Evolutionary conservation across 2,329 filamentous ascomycete genomes (phyloP), one percentile per base, ranked within the genome.

Genomic region (Plectosphaerella plurivora): DNA sequence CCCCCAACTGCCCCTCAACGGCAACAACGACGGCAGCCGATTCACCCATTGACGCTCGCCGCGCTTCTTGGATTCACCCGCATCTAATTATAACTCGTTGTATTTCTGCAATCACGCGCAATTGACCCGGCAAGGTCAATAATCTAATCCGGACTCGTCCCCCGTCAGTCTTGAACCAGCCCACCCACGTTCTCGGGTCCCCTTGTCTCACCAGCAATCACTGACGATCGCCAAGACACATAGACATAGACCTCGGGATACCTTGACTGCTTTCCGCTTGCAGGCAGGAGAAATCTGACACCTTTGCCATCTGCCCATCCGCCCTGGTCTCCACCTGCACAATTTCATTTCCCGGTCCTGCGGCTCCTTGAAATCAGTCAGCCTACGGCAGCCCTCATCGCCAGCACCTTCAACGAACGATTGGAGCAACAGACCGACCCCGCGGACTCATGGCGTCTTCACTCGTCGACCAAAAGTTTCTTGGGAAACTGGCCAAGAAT

Each of bases 381-480:
- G 11, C 28, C 8, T 33, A 4, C 28, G 9, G 8, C 28, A 33
- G 11, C 28, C 5, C 25, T 10, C 28, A 33, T 33, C 11, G 7
- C 28, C 8, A 33, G 11, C 28, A 33, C 28, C 28, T 33, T 33
- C 8, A 9, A 12, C 28, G 3, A 33, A 12, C 28, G 28, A 4
- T 33, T 33, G 28, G 28, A 33, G 28, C 8, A 33, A 33, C 2
- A 8, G 28, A 33, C 28, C 28, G 28, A 33, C 28, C 2, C 8
- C 8, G 8, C n/a, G 51, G 45, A 63, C 65, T 66, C 57, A 99
- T 97, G 94, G 94, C 94, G 73, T 94, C 92, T 67, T 94, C 91
- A 55, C 91, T 96, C 73, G 91, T 97, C 57, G 94, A 99, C 70
- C 92, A 96, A 74, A 99, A 97, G 74, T 96, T 95, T 72, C 81